Conservation (phyloP, 83 land plant genomes). For the Picea abies region DNA sequence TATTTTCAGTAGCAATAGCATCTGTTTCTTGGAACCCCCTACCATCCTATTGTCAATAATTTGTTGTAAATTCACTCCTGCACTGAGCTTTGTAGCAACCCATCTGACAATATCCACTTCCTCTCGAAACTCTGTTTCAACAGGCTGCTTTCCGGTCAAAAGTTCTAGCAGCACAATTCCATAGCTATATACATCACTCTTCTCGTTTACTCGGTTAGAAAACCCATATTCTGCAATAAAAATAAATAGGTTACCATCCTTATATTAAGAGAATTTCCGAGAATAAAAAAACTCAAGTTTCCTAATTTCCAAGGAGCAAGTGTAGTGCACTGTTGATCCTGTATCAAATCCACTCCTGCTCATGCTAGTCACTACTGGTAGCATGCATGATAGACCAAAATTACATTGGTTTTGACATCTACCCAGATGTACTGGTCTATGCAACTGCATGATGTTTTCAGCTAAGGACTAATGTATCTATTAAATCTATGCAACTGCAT, state of each 20-base stretch:
- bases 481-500: too few species aligned
- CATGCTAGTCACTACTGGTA: background rate
- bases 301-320: background rate
- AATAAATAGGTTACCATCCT: background rate
- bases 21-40: conserved; percentile 3
- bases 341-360: background rate
- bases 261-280: background rate
- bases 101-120: conserved; percentile 26
- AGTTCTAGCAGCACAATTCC: conserved; percentile 97
- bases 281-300: background rate
- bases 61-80: conserved; percentile 9
- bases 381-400: background rate
- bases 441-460: too few species aligned
- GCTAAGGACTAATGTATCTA: too few species aligned
- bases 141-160: conserved; percentile 91
- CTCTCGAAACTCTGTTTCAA: conserved; percentile 48
- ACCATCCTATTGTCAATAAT: background rate
- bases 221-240: conserved; percentile 26
- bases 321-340: background rate
- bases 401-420: background rate
- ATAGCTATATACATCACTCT: conserved; percentile 98
- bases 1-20: conserved; percentile 8
- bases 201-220: conserved; percentile 44
- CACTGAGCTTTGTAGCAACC: conserved; percentile 15
- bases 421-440: background rate